Evolutionary conservation across 2,329 filamentous ascomycete genomes (phyloP).

Genomic region (Fonsecaea multimorphosa): DNA sequence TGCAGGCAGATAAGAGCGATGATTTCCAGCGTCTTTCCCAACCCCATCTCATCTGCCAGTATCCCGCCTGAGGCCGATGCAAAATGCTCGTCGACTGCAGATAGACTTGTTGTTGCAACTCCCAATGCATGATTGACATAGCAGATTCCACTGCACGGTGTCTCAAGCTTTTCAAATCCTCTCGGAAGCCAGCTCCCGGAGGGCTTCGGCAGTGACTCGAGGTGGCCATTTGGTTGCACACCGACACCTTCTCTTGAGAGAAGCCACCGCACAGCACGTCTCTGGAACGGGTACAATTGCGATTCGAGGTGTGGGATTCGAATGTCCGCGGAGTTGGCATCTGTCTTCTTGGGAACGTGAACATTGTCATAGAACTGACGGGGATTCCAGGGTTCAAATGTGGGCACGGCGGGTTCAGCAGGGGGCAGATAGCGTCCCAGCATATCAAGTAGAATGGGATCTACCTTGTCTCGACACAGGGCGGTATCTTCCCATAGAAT

Average conservation of each 20-base stretch:
- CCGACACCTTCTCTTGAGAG: constrained; percentile 51
- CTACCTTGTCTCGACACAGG: constrained; percentile 25
- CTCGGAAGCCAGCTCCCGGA: constrained; percentile 42
- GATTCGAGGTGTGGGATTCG: constrained; percentile 46
- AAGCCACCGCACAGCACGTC: constrained; percentile 55
- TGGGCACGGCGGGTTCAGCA: background rate
- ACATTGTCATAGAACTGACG: constrained; percentile 57
- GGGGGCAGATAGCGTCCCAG: constrained; percentile 22
- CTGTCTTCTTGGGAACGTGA: constrained; percentile 49
- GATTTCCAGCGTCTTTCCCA: constrained; percentile 59
- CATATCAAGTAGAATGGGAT: constrained; percentile 28
- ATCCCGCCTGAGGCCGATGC: constrained; percentile 50
- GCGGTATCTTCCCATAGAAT: constrained; percentile 32
- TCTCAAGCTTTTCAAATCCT: constrained; percentile 48
- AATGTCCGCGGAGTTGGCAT: constrained; percentile 45
- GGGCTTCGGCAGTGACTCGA: constrained; percentile 34
- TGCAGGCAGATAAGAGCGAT: constrained; percentile 54
- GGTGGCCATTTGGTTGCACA: constrained; percentile 43
- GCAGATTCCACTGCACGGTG: constrained; percentile 48
- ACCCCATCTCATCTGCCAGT: constrained; percentile 58
- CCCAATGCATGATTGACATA: constrained; percentile 53
- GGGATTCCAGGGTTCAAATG: constrained; percentile 38
- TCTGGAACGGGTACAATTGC: constrained; percentile 57
- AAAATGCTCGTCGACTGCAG: constrained; percentile 43
- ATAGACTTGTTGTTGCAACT: constrained; percentile 47